phyloP scores from a whole-genome alignment of 768 basidiomycete genomes.

The Lactarius vividus region DNA sequence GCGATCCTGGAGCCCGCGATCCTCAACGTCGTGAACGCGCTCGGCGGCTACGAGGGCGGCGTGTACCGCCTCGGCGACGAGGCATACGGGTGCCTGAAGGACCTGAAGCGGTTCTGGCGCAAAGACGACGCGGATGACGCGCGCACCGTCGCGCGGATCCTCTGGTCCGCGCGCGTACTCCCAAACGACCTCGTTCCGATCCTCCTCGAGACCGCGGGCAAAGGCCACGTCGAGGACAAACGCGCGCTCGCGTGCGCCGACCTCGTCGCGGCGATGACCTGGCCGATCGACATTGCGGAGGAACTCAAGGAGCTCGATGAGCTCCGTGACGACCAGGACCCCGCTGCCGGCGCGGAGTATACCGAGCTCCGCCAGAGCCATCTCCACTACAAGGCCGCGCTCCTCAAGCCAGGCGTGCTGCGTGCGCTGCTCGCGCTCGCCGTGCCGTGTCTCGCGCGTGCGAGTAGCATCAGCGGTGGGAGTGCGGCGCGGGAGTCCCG shows the following conservation, averaged over 20 bases:
- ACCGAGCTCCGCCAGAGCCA: conserved; percentile 80
- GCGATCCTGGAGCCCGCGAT: conserved; percentile 65
- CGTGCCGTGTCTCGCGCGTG: conserved; percentile 74
- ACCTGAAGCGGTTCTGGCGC: conserved; percentile 93
- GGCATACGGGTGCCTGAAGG: conserved; percentile 80
- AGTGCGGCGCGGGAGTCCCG: too few species aligned
- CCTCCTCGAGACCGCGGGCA: conserved; percentile 74
- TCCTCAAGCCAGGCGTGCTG: conserved; percentile 67
- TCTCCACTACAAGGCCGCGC: conserved; percentile 81
- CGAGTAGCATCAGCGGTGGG: too few species aligned
- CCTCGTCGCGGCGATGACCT: conserved; percentile 94
- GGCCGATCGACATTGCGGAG: conserved; percentile 95
- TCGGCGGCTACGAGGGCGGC: conserved; percentile 70
- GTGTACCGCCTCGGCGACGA: conserved; percentile 79
- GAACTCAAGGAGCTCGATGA: conserved; percentile 93
- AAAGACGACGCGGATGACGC: conserved; percentile 97
- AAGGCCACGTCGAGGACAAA: conserved; percentile 75
- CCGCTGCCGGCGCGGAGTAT: conserved; percentile 80
- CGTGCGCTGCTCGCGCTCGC: conserved; percentile 71
- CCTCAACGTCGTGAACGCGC: conserved; percentile 71
- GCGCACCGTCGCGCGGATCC: conserved; percentile 89
- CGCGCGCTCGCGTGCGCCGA: conserved; percentile 82
- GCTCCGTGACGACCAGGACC: conserved; percentile 77
- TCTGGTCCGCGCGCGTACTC: conserved; percentile 84
- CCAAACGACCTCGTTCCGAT: conserved; percentile 88